A percentile compares a stretch with the other conserved stretches of the same genome.
These are phyloP conservation scores for Penicillium roqueforti DNA, from an alignment of 495 filamentous ascomycete species.

Conservation along the genomic window DNA sequence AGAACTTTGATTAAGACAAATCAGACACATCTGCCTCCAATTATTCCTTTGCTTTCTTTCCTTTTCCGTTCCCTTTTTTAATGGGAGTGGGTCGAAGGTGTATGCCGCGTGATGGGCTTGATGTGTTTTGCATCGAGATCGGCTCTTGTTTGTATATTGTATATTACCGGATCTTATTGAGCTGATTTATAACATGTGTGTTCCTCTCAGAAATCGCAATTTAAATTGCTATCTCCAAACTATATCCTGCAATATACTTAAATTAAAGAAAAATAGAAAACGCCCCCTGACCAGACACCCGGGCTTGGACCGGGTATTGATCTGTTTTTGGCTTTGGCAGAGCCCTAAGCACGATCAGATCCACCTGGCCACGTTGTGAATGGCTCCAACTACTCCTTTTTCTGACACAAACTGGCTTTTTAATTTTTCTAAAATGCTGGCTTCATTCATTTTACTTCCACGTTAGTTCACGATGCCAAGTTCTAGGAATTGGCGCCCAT, in stretches of 20 bases:
- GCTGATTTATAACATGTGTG: not conserved
- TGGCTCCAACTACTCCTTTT: conserved; percentile 25
- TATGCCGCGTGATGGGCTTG: conserved; percentile 15
- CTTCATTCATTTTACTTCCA: conserved; percentile 6
- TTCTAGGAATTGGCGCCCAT: conserved; percentile 13
- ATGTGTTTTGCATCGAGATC: conserved; percentile 18
- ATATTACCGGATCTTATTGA: not conserved
- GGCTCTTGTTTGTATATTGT: not conserved
- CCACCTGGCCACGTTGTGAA: conserved; percentile 33
- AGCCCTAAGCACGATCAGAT: conserved; percentile 34
- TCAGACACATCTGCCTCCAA: conserved; percentile 8
- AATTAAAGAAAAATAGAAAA: not conserved
- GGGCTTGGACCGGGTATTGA: not conserved
- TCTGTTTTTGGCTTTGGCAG: conserved; percentile 20
- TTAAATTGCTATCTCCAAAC: not conserved
- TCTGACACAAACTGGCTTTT: conserved; percentile 12
- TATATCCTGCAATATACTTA: not conserved
- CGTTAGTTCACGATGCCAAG: conserved; percentile 8
- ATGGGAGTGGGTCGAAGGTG: conserved; percentile 25
- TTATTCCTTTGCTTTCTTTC: conserved; percentile 11
- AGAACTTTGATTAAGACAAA: conserved; percentile 3
- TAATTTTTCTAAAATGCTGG: not conserved
- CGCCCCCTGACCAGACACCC: conserved; percentile 6
- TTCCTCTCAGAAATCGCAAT: not conserved
- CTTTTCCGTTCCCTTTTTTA: conserved; percentile 14